phyloP scores from a whole-genome alignment of 768 basidiomycete genomes.

The Pholiota molesta region DNA sequence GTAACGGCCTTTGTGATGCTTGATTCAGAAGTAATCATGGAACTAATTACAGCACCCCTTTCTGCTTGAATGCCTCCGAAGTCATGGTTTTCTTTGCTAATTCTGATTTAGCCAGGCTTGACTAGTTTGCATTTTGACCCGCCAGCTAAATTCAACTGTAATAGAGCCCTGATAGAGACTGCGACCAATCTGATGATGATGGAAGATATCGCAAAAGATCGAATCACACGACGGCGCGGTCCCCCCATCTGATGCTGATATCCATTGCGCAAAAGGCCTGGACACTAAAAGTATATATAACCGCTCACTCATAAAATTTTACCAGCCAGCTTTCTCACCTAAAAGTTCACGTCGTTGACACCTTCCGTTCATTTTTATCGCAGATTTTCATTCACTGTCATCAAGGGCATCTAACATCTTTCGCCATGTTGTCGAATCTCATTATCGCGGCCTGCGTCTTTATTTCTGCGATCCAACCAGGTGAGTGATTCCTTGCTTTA shows the following conservation, averaged over 20 bases:
- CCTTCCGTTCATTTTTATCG: neutral
- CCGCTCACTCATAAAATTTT: neutral
- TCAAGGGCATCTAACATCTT: neutral
- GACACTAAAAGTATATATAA: neutral
- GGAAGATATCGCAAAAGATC: no score
- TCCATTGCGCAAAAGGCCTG: neutral
- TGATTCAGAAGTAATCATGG: no score
- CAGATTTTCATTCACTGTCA: neutral
- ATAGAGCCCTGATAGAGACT: no score
- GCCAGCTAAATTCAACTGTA: no score
- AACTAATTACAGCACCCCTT: no score
- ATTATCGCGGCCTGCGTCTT: neutral
- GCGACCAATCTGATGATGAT: no score
- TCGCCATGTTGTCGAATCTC: neutral
- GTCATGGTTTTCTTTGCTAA: no score
- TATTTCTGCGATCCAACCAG: neutral
- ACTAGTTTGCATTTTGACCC: no score
- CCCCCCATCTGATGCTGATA: neutral
- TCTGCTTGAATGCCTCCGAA: no score
- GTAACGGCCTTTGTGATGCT: no score
- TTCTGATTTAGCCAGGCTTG: no score
- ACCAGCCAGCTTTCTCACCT: neutral
- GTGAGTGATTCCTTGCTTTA: neutral
- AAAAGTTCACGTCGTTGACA: neutral
- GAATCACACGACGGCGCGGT: no score